phyloP scores from a whole-genome alignment of 768 basidiomycete genomes.

The Agaricus subrufescens region DNA sequence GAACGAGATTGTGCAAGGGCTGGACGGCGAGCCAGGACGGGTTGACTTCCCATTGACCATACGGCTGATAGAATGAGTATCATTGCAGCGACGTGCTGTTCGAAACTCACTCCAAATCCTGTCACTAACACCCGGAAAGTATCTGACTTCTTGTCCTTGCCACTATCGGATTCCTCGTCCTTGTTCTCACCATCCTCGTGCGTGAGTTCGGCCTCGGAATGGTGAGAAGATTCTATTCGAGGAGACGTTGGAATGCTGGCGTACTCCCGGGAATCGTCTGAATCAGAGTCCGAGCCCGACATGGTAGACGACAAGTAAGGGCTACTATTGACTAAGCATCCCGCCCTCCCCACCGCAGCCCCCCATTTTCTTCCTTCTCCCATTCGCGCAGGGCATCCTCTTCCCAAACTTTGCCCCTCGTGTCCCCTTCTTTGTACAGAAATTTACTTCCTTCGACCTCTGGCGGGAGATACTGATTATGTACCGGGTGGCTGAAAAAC shows the following conservation, averaged over 20 bases:
- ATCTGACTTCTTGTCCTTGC: slow-evolving; percentile 1
- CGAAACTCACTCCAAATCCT: slow-evolving; percentile 30
- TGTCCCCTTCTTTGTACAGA: slow-evolving; percentile 38
- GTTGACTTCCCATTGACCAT: slow-evolving; percentile 50
- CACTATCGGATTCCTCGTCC: background rate
- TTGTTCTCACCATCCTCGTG: background rate
- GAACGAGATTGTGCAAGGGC: slow-evolving; percentile 52
- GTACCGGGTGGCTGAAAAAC: slow-evolving; percentile 52
- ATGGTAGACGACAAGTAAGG: background rate
- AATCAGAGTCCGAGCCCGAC: slow-evolving; percentile 4
- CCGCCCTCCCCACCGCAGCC: slow-evolving; percentile 13
- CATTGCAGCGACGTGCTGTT: slow-evolving; percentile 6
- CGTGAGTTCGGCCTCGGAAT: background rate
- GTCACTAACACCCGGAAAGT: slow-evolving; percentile 31
- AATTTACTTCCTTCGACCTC: slow-evolving; percentile 40
- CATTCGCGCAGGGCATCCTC: slow-evolving; percentile 50
- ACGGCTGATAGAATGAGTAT: slow-evolving; percentile 38
- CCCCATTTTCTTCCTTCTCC: slow-evolving; percentile 35
- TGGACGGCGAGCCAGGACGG: slow-evolving; percentile 72
- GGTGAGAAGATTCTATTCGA: background rate
- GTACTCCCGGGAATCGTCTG: slow-evolving; percentile 7
- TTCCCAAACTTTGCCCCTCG: slow-evolving; percentile 51
- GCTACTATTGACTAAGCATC: slow-evolving; percentile 6
- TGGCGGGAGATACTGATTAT: slow-evolving; percentile 57
- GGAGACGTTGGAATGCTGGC: slow-evolving; percentile 1